Percentiles rank a stretch among this genome's conserved stretches.
Conservation (phyloP, 352 stramenopile genomes). For the Globisporangium orthogonon region DNA sequence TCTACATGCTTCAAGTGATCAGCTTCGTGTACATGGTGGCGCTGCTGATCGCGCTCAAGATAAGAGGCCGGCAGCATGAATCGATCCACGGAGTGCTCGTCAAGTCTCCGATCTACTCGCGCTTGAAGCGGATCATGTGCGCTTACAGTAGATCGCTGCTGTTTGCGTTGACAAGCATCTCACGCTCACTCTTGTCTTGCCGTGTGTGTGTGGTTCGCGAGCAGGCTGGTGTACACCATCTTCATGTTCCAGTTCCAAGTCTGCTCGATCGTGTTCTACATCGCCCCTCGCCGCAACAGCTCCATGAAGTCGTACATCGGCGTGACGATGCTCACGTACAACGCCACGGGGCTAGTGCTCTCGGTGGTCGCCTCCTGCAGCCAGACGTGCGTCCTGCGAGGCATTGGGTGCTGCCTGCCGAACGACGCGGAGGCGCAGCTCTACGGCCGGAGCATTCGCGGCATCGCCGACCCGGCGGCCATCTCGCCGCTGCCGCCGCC, state of each 20-base stretch:
- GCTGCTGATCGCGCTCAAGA: slow-evolving; percentile 34
- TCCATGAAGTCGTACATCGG: slow-evolving; percentile 27
- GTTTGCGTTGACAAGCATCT: background rate
- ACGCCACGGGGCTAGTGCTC: slow-evolving; percentile 25
- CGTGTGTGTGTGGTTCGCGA: background rate
- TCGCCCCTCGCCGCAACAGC: slow-evolving; percentile 4
- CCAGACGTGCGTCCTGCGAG: slow-evolving; percentile 35
- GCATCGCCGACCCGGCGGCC: slow-evolving; percentile 4
- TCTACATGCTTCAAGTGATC: slow-evolving; percentile 39
- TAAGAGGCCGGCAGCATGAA: slow-evolving; percentile 43
- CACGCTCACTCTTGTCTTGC: background rate
- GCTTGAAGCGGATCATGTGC: slow-evolving; percentile 49
- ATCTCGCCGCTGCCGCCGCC: slow-evolving; percentile 27
- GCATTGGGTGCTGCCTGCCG: slow-evolving; percentile 36
- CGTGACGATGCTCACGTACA: slow-evolving; percentile 32
- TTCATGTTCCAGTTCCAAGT: slow-evolving; percentile 49
- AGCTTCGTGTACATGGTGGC: slow-evolving; percentile 37
- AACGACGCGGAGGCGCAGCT: slow-evolving; percentile 36
- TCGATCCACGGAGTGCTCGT: slow-evolving; percentile 45
- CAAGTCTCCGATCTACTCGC: slow-evolving; percentile 44
- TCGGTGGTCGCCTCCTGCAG: slow-evolving; percentile 37
- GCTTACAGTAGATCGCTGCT: background rate
- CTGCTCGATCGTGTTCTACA: slow-evolving; percentile 36
- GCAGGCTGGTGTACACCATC: slow-evolving; percentile 36
- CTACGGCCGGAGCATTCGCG: slow-evolving; percentile 13